Evolutionary conservation across 352 stramenopile species (phyloP).

Genomic region (Pythium grandisporangium): DNA sequence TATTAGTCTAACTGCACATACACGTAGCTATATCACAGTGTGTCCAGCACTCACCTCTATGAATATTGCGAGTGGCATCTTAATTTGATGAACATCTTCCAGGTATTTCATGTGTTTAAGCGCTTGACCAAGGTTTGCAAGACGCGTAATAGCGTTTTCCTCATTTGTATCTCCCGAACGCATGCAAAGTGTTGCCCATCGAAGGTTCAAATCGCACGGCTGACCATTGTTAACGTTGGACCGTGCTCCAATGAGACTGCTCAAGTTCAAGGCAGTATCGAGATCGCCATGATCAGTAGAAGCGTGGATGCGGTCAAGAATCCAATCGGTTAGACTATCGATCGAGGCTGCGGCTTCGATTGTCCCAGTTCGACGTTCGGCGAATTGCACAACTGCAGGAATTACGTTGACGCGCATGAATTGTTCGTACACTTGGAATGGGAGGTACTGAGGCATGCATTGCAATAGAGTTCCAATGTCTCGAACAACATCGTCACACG

Average conservation of each 20-base stretch:
- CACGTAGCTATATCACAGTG: background rate
- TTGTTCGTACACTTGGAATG: constrained; percentile 30
- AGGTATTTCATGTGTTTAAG: constrained; percentile 48
- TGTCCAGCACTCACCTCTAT: constrained; percentile 14
- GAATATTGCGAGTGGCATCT: constrained; percentile 47
- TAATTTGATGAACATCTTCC: constrained; percentile 31
- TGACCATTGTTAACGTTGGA: background rate
- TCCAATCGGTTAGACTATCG: constrained; percentile 5
- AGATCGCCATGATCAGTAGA: constrained; percentile 10
- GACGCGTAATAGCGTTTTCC: no score
- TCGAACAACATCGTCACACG: constrained; percentile 17
- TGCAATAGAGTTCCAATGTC: constrained; percentile 27
- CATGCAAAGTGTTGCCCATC: constrained; percentile 6
- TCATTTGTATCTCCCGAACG: no score
- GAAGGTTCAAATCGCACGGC: constrained; percentile 2
- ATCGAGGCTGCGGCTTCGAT: background rate
- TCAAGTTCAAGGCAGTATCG: constrained; percentile 13
- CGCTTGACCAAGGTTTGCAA: no score
- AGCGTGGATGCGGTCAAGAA: constrained; percentile 2
- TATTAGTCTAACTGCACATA: background rate
- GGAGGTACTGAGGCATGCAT: constrained; percentile 23
- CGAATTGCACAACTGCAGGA: constrained; percentile 21
- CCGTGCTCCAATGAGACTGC: constrained; percentile 4
- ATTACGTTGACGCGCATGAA: constrained; percentile 52
- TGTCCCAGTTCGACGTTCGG: no score